phyloP scores from a whole-genome alignment of 495 filamentous ascomycete species.

The Penicillium alfredii region DNA sequence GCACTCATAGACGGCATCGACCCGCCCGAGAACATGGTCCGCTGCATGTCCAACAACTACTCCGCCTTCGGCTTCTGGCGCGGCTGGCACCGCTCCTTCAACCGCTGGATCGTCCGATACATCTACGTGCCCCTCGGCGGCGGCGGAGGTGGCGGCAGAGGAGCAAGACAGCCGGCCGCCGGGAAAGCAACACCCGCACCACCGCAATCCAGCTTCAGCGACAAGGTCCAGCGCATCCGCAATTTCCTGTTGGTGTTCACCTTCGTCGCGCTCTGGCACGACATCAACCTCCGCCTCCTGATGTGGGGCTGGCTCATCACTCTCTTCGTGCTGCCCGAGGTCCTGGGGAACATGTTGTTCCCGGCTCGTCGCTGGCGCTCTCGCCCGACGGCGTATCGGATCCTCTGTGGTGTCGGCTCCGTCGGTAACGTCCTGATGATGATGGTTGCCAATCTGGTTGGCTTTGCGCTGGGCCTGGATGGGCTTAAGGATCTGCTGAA shows the following conservation, averaged over 20 bases:
- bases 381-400: slow-evolving; percentile 62
- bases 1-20: slow-evolving; percentile 83
- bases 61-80: slow-evolving; percentile 92
- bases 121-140: slow-evolving; percentile 92
- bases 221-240: slow-evolving; percentile 38
- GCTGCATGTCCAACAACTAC: slow-evolving; percentile 94
- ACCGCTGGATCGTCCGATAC: slow-evolving; percentile 90
- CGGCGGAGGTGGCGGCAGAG: slow-evolving; percentile 35
- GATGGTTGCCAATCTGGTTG: slow-evolving; percentile 91
- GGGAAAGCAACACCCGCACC: slow-evolving; percentile 13
- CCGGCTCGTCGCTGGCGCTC: slow-evolving; percentile 62
- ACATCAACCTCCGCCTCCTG: slow-evolving; percentile 86
- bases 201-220: slow-evolving; percentile 17
- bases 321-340: slow-evolving; percentile 86
- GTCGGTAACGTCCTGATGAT: slow-evolving; percentile 90
- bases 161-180: slow-evolving; percentile 5
- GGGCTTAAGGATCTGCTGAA: slow-evolving; percentile 70
- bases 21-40: slow-evolving; percentile 96
- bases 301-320: slow-evolving; percentile 97
- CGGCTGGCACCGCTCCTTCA: slow-evolving; percentile 88
- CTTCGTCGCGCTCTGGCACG: slow-evolving; percentile 97
- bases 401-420: slow-evolving; percentile 77
- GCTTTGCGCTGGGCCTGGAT: slow-evolving; percentile 88
- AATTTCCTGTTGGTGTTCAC: slow-evolving; percentile 89
- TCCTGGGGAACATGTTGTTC: slow-evolving; percentile 64